These are phyloP conservation scores for Malus sieversii DNA, from an alignment of 306 rosid species.

Conservation along the genomic window DNA sequence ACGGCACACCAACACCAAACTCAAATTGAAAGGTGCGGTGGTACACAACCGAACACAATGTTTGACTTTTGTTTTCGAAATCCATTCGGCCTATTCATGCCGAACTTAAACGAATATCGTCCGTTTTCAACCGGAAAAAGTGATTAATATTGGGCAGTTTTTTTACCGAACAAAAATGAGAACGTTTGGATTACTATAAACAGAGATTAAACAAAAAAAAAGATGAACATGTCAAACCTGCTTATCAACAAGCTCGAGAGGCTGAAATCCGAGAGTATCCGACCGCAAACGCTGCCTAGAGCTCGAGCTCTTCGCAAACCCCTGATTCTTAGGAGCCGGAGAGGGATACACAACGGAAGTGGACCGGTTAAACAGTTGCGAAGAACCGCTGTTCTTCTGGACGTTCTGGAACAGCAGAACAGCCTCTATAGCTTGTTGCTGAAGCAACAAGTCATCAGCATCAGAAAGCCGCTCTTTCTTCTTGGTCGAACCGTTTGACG, in stretches of 20 bases:
- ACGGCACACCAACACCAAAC: too few species aligned
- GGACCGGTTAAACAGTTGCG: constrained; percentile 10
- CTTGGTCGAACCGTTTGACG: background rate
- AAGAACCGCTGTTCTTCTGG: background rate
- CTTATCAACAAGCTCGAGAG: constrained; percentile 14
- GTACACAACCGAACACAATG: too few species aligned
- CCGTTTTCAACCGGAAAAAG: too few species aligned
- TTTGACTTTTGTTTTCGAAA: too few species aligned
- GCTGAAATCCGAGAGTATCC: constrained; percentile 10
- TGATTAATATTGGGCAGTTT: too few species aligned
- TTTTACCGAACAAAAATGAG: too few species aligned
- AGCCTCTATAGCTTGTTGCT: constrained; percentile 23
- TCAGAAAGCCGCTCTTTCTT: background rate
- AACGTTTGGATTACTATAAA: background rate
- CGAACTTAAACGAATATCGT: too few species aligned
- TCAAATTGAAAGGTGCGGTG: too few species aligned
- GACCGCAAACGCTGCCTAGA: constrained; percentile 10
- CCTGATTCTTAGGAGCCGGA: background rate
- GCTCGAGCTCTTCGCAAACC: constrained; percentile 13
- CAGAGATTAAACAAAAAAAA: background rate
- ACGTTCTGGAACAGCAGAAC: constrained; percentile 17
- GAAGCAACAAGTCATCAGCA: constrained; percentile 5
- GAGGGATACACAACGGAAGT: constrained; percentile 21
- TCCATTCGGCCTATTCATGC: too few species aligned
- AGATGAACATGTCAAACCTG: constrained; percentile 4